Evolutionary conservation across 2,329 filamentous ascomycete species (phyloP).

Genomic region (Aspergillus felis): DNA sequence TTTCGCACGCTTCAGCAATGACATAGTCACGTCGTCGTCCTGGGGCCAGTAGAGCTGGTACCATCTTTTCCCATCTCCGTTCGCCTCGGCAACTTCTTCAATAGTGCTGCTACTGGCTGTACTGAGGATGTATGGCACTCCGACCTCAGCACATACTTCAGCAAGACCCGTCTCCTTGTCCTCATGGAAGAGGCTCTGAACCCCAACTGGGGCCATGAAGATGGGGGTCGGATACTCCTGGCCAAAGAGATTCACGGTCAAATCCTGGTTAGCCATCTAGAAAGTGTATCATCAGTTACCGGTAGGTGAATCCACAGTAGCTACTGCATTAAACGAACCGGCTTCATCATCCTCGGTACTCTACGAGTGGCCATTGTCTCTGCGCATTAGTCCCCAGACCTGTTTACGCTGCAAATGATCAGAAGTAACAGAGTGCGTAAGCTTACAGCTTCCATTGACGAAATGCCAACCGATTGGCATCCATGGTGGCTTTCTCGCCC

Average conservation of each 20-base stretch:
- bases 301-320: background rate
- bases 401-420: background rate
- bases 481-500: conserved; percentile 58
- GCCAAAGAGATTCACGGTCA: conserved; percentile 53
- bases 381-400: background rate
- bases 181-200: conserved; percentile 63
- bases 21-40: conserved; percentile 62
- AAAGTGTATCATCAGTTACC: background rate
- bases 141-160: conserved; percentile 56
- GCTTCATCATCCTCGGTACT: conserved; percentile 49
- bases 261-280: conserved; percentile 40
- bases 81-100: conserved; percentile 61
- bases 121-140: conserved; percentile 64
- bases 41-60: conserved; percentile 73
- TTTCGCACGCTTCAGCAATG: conserved; percentile 60
- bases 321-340: conserved; percentile 14
- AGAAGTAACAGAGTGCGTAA: background rate
- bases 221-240: conserved; percentile 49
- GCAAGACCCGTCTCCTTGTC: conserved; percentile 64
- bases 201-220: conserved; percentile 65
- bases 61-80: conserved; percentile 58
- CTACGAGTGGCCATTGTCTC: conserved; percentile 29
- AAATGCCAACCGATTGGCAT: conserved; percentile 57
- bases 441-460: conserved; percentile 45
- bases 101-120: conserved; percentile 63